Evolutionary conservation across 768 basidiomycete genomes (phyloP).

Genomic region (Termitomyces sp.): DNA sequence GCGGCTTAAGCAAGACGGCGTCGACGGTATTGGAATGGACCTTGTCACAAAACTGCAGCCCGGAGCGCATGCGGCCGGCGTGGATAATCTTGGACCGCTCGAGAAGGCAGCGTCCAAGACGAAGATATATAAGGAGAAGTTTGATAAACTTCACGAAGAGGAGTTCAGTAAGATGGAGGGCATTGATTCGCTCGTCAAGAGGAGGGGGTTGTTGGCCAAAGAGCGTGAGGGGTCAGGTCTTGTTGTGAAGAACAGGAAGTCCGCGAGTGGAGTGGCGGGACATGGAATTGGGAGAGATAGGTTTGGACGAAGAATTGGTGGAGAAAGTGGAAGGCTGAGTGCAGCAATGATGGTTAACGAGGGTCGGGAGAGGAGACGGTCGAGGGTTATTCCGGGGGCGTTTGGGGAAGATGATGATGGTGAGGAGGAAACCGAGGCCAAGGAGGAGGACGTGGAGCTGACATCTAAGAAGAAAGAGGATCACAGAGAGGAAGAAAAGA

Average conservation of each 20-base stretch:
- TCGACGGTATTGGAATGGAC: constrained; percentile 38
- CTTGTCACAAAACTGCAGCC: constrained; percentile 38
- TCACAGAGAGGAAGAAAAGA: constrained; percentile 18
- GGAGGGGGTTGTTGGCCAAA: constrained; percentile 18
- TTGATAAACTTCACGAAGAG: constrained; percentile 57
- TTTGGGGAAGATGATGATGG: constrained; percentile 47
- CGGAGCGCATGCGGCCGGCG: constrained; percentile 16
- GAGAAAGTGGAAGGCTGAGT: constrained; percentile 19
- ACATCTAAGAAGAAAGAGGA: not conserved
- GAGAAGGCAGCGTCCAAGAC: constrained; percentile 26
- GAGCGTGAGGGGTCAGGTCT: constrained; percentile 11
- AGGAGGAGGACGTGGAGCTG: constrained; percentile 31
- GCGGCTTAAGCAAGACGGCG: constrained; percentile 54
- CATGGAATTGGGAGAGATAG: constrained; percentile 18
- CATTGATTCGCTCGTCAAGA: constrained; percentile 41
- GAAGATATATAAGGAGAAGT: constrained; percentile 31
- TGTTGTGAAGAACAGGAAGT: constrained; percentile 37
- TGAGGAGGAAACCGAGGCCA: constrained; percentile 29
- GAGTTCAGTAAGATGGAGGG: constrained; percentile 77
- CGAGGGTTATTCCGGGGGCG: constrained; percentile 46
- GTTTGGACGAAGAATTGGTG: constrained; percentile 17
- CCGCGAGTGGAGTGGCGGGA: constrained; percentile 25
- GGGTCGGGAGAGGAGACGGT: constrained; percentile 25
- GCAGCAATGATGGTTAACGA: constrained; percentile 43
- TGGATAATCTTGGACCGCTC: constrained; percentile 8